Evolutionary conservation across 768 basidiomycete genomes (phyloP).

Genomic region (Filobasidium wieringae): DNA sequence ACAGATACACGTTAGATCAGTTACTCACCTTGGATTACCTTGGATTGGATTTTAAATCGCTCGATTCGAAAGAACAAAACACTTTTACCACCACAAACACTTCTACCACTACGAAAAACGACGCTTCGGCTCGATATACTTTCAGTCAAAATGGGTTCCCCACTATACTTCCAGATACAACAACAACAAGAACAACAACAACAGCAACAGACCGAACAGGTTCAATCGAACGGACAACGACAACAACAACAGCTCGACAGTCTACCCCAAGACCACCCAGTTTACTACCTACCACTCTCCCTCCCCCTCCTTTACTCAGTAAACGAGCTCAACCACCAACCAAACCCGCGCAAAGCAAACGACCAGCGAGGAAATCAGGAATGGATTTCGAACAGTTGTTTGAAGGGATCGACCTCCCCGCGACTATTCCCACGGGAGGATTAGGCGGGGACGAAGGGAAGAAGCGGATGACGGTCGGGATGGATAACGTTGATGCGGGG

Average conservation of each 20-base stretch:
- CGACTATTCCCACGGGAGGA: too few relatives aligned
- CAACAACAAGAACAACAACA: not conserved
- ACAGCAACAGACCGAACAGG: not conserved
- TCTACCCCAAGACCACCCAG: not conserved
- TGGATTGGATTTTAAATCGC: not conserved
- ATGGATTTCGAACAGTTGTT: slow-evolving; percentile 1
- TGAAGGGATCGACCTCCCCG: not conserved
- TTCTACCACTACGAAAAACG: not conserved
- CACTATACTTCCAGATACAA: not conserved
- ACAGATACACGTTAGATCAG: not conserved
- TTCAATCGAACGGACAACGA: too few relatives aligned
- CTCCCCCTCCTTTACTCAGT: not conserved
- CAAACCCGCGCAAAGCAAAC: not conserved
- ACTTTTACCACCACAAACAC: not conserved
- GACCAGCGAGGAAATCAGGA: not conserved
- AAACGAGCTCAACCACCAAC: not conserved
- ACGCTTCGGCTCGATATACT: not conserved
- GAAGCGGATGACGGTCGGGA: not conserved
- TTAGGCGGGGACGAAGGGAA: not conserved
- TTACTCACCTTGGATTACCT: not conserved
- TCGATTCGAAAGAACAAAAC: not conserved
- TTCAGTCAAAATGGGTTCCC: not conserved
- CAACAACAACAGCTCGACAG: not conserved
- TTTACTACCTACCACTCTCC: not conserved
- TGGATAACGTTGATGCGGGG: not conserved